phyloP scores from a whole-genome alignment of 2,329 filamentous ascomycete genomes.

The Aspergillus tanneri region DNA sequence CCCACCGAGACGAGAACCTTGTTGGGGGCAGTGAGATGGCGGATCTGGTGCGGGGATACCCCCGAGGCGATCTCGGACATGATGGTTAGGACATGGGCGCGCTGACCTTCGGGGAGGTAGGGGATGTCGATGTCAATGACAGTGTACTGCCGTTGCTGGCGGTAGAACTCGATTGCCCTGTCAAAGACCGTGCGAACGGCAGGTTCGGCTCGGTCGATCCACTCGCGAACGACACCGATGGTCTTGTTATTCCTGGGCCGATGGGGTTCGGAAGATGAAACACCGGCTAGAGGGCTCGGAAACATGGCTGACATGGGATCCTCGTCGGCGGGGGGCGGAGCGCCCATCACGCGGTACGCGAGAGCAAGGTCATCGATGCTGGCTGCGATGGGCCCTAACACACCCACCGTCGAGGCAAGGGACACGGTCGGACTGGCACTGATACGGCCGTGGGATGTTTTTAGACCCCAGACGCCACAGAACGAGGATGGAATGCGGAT shows the following conservation, averaged over 20 bases:
- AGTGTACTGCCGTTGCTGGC: conserved; percentile 39
- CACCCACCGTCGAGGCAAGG: conserved; percentile 61
- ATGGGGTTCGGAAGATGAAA: conserved; percentile 40
- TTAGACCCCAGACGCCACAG: conserved; percentile 80
- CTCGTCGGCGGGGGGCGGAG: conserved; percentile 60
- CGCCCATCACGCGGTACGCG: conserved; percentile 77
- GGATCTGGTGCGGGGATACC: conserved; percentile 52
- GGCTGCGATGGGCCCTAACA: conserved; percentile 72
- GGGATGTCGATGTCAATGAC: conserved; percentile 54
- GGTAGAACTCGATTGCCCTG: conserved; percentile 58
- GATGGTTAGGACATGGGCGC: conserved; percentile 75
- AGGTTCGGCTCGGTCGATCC: conserved; percentile 68
- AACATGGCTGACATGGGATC: conserved; percentile 64
- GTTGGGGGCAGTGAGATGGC: conserved; percentile 64
- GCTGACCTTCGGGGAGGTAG: conserved; percentile 66
- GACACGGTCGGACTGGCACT: conserved; percentile 58
- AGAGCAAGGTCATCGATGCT: conserved; percentile 75
- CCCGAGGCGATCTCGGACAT: conserved; percentile 65
- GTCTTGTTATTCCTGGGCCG: conserved; percentile 53
- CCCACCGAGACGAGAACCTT: conserved; percentile 65
- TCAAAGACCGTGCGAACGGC: conserved; percentile 63
- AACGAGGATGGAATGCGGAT: conserved; percentile 72
- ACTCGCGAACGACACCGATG: conserved; percentile 68
- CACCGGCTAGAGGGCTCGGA: conserved; percentile 50
- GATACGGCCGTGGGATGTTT: conserved; percentile 71